A percentile compares a stretch with the other conserved stretches of the same genome.
Evolutionary conservation across 805 yeast genomes (phyloP).

Genomic region (Lachancea dasiensis): DNA sequence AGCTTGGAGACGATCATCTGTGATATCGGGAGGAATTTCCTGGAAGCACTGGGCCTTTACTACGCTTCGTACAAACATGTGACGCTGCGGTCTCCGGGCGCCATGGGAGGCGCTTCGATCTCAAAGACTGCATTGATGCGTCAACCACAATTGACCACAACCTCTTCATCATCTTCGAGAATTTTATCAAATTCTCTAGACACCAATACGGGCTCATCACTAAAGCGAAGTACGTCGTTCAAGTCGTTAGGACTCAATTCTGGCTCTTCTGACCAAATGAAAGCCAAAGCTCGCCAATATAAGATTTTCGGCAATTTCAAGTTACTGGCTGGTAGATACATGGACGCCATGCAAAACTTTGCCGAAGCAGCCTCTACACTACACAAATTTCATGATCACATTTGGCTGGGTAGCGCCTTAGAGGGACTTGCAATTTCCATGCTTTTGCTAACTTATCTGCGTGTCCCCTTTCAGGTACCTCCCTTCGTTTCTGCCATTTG

Average conservation of each 20-base stretch:
- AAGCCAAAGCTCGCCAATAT: constrained; percentile 62
- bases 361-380: constrained; percentile 63
- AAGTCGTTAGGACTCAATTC: constrained; percentile 25
- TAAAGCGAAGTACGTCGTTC: constrained; percentile 25
- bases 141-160: constrained; percentile 12
- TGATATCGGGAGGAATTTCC: constrained; percentile 60
- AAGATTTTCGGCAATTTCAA: constrained; percentile 74
- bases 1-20: constrained; percentile 61
- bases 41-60: constrained; percentile 57
- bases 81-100: constrained; percentile 77
- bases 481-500: constrained; percentile 31
- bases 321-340: constrained; percentile 71
- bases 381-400: constrained; percentile 59
- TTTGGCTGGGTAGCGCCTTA: constrained; percentile 87
- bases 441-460: constrained; percentile 51
- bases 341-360: constrained; percentile 64
- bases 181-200: constrained; percentile 11
- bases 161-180: constrained; percentile 10
- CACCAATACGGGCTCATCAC: background rate
- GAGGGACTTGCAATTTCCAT: constrained; percentile 72
- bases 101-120: constrained; percentile 47
- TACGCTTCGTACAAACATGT: constrained; percentile 73
- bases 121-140: constrained; percentile 32
- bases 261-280: constrained; percentile 35
- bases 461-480: constrained; percentile 27